phyloP scores from a whole-genome alignment of 164 flowering plant genomes.

The Liquidambar formosana region DNA sequence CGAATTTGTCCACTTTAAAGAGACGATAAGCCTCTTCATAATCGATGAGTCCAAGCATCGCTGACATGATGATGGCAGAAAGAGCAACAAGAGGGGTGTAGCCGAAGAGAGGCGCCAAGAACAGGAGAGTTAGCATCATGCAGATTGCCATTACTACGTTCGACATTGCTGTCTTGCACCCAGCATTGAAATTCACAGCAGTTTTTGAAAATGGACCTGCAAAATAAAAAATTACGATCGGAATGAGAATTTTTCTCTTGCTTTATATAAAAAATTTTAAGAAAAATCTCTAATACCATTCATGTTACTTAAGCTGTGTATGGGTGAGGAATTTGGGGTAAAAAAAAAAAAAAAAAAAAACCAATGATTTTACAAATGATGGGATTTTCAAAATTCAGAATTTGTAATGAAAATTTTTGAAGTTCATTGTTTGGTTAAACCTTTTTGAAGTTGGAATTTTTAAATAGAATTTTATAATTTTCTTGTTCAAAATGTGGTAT shows the following conservation, averaged over 20 bases:
- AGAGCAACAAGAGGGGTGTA: constrained; percentile 91
- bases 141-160: constrained; percentile 69
- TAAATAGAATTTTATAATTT: no score
- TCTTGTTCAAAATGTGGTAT: no score
- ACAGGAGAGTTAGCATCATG: constrained; percentile 68
- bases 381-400: no score
- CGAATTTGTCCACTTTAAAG: constrained; percentile 76
- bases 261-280: no score
- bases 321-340: no score
- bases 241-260: background rate
- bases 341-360: no score
- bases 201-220: constrained; percentile 93
- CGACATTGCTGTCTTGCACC: constrained; percentile 68
- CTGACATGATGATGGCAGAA: constrained; percentile 82
- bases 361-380: no score
- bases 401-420: no score
- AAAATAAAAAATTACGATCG: constrained; percentile 1
- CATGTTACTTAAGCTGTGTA: no score
- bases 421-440: no score
- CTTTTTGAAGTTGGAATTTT: no score
- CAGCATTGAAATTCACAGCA: constrained; percentile 84
- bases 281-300: no score
- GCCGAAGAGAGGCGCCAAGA: constrained; percentile 76
- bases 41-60: constrained; percentile 84
- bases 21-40: constrained; percentile 53